Conservation (phyloP, 371 early-diverging fungal genomes). For the Catenaria anguillulae region DNA sequence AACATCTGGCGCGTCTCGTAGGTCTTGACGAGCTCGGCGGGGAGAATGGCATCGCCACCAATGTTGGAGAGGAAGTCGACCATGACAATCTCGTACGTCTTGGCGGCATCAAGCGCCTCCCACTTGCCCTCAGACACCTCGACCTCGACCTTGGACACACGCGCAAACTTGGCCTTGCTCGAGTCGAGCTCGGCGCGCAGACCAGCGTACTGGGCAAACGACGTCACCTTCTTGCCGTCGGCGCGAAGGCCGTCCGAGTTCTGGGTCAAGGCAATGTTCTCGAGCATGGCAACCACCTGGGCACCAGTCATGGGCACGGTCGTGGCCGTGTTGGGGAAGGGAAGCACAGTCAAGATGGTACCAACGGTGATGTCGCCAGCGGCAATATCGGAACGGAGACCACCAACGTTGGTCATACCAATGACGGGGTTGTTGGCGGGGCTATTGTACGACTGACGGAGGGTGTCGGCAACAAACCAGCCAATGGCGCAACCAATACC, state of each 20-base stretch:
- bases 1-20: slow-evolving; percentile 3
- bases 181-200: slow-evolving; percentile 10
- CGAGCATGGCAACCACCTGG: no score
- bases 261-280: slow-evolving; percentile 6
- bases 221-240: slow-evolving; percentile 9
- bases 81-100: no score
- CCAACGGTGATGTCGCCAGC: slow-evolving; percentile 33
- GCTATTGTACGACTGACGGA: slow-evolving; percentile 16
- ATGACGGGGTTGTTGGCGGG: slow-evolving; percentile 13
- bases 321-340: slow-evolving; percentile 26
- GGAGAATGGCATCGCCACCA: slow-evolving; percentile 17
- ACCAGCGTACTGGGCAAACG: slow-evolving; percentile 14
- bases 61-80: no score
- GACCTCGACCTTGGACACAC: slow-evolving; percentile 5
- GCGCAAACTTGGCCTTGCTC: slow-evolving; percentile 9
- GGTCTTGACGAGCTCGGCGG: neutral
- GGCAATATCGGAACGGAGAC: slow-evolving; percentile 33
- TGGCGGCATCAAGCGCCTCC: slow-evolving; percentile 6
- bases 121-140: slow-evolving; percentile 2
- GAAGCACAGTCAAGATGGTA: slow-evolving; percentile 32
- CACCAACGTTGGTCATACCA: slow-evolving; percentile 41
- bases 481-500: slow-evolving; percentile 36
- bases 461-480: slow-evolving; percentile 37
- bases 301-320: slow-evolving; percentile 11
- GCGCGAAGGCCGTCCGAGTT: no score